Conservation (phyloP, 306 rosid genomes). For the Medicago lupulina region DNA sequence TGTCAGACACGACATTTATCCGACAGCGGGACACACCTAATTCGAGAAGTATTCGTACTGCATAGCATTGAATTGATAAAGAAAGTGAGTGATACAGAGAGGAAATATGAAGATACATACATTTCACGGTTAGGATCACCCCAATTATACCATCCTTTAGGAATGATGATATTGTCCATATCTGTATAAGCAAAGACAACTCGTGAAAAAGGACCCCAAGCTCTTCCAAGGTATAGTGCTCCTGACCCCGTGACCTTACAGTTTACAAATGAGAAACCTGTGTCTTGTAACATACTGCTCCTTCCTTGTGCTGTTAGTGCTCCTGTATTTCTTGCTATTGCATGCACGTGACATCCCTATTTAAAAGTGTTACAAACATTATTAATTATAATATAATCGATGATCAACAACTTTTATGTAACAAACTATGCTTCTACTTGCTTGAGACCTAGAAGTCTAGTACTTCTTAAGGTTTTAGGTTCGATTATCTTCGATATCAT, state of each 20-base stretch:
- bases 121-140: constrained; percentile 94
- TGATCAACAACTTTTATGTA: too few species aligned
- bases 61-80: neutral
- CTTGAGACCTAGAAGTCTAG: too few species aligned
- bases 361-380: neutral
- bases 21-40: too few species aligned
- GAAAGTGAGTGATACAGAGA: neutral
- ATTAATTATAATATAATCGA: too few species aligned
- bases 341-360: constrained; percentile 96
- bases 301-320: constrained; percentile 96
- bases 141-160: constrained; percentile 99
- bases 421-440: too few species aligned
- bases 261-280: constrained; percentile 94
- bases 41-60: too few species aligned
- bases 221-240: constrained; percentile 94
- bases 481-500: too few species aligned
- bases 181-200: constrained; percentile 88
- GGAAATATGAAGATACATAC: constrained; percentile 42
- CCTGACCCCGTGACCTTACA: constrained; percentile 99
- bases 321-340: constrained; percentile 77
- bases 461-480: too few species aligned
- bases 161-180: constrained; percentile 96
- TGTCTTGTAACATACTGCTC: constrained; percentile 75
- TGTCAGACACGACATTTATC: too few species aligned
- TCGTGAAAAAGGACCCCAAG: constrained; percentile 97